Evolutionary conservation across 495 filamentous ascomycete genomes (phyloP).

Genomic region (Neurospora sp.): DNA sequence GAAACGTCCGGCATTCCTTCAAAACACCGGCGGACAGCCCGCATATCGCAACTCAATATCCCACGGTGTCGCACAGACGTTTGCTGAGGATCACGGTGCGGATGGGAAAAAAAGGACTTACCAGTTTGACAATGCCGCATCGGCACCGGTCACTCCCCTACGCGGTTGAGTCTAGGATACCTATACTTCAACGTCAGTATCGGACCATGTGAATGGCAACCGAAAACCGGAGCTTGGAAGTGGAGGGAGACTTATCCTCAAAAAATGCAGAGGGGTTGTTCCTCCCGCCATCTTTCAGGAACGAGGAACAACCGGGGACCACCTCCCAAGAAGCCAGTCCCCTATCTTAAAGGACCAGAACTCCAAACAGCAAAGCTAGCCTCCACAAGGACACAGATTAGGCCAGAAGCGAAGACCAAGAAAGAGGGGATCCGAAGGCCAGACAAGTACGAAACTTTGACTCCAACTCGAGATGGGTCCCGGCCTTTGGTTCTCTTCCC

Average conservation of each 20-base stretch:
- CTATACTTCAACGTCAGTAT: background rate
- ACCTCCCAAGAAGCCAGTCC: conserved; percentile 30
- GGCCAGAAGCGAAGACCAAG: conserved; percentile 9
- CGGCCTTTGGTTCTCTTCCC: conserved; percentile 18
- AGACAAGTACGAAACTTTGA: conserved; percentile 95
- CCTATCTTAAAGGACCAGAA: conserved; percentile 15
- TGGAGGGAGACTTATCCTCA: conserved; percentile 51
- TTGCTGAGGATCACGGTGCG: background rate
- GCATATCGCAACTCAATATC: background rate
- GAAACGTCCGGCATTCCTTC: background rate
- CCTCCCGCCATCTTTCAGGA: conserved; percentile 33
- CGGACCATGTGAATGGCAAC: background rate
- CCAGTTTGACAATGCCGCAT: background rate
- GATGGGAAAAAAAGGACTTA: background rate
- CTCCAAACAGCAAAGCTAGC: conserved; percentile 15
- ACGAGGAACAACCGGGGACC: conserved; percentile 34
- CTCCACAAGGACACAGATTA: conserved; percentile 11
- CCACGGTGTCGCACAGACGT: background rate
- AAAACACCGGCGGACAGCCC: background rate
- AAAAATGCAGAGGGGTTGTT: conserved; percentile 42
- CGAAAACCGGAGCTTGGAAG: background rate
- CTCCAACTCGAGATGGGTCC: conserved; percentile 94
- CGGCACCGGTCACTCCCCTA: background rate
- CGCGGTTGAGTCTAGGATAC: background rate
- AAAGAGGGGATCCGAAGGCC: conserved; percentile 18